phyloP scores from a whole-genome alignment of 1,139 yeast species.

The Kurtzmaniella natalensis region DNA sequence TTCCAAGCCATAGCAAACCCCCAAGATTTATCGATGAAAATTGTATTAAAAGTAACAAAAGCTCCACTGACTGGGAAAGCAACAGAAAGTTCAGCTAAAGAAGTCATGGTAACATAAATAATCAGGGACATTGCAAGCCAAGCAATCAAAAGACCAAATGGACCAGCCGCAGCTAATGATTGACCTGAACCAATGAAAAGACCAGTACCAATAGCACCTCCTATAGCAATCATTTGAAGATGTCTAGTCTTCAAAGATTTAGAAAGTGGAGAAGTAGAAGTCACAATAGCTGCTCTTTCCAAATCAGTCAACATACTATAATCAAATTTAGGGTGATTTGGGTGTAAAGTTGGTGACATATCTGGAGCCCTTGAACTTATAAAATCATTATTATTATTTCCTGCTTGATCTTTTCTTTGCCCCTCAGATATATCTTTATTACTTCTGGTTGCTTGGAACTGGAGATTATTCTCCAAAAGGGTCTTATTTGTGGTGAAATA shows the following conservation, averaged over 20 bases:
- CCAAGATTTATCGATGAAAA: constrained; percentile 33
- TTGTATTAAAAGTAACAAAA: constrained; percentile 33
- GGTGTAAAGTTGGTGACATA: constrained; percentile 9
- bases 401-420: neutral
- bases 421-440: neutral
- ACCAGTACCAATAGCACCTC: constrained; percentile 42
- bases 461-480: neutral
- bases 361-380: neutral
- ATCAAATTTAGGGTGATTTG: constrained; percentile 26
- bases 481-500: constrained; percentile 5
- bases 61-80: constrained; percentile 40
- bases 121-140: constrained; percentile 28
- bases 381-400: neutral
- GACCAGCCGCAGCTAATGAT: constrained; percentile 33
- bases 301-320: constrained; percentile 23
- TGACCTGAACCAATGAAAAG: constrained; percentile 35
- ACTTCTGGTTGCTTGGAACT: neutral
- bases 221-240: constrained; percentile 38
- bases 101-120: constrained; percentile 31
- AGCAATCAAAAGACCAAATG: constrained; percentile 30
- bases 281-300: constrained; percentile 30
- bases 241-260: constrained; percentile 34
- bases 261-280: constrained; percentile 27
- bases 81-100: constrained; percentile 35
- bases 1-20: constrained; percentile 43